Evolutionary conservation across 202 grass and related monocot genomes (phyloP).

Genomic region (Bolboschoenoplectus hybrid): DNA sequence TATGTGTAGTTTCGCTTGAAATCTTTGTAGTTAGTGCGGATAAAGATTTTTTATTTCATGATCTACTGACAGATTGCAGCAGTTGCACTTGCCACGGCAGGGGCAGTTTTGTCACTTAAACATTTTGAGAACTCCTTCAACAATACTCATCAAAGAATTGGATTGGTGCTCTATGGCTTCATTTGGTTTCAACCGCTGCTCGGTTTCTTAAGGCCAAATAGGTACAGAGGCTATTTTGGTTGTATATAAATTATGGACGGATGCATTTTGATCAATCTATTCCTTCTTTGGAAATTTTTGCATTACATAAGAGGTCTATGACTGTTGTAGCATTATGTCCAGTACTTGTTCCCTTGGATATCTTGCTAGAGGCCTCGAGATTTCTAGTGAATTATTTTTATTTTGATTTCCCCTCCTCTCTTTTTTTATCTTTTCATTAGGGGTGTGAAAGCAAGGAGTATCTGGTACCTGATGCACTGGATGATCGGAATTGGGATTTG

Average conservation of each 20-base stretch:
- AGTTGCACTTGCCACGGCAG: conserved; percentile 70
- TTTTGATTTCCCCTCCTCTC: background rate
- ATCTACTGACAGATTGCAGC: conserved; percentile 53
- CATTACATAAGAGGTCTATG: background rate
- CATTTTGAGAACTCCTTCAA: conserved; percentile 96
- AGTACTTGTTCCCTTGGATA: background rate
- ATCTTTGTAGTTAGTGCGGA: background rate
- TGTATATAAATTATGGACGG: background rate
- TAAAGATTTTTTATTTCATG: conserved; percentile 19
- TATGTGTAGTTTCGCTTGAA: background rate
- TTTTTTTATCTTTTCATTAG: conserved; percentile 42
- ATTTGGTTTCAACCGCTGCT: conserved; percentile 83
- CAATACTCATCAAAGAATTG: conserved; percentile 88
- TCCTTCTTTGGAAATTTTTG: background rate
- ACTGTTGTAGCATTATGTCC: background rate
- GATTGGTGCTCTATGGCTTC: conserved; percentile 73
- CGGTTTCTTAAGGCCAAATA: conserved; percentile 76
- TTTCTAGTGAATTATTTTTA: background rate
- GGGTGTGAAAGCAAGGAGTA: conserved; percentile 60
- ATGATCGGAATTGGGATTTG: conserved; percentile 60
- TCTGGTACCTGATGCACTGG: conserved; percentile 87
- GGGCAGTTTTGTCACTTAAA: conserved; percentile 69
- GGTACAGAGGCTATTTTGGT: conserved; percentile 40
- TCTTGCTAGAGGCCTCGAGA: background rate
- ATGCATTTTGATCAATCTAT: conserved; percentile 2